Evolutionary conservation across 1,284 basidiomycete genomes (phyloP).

Genomic region (Tilletiopsis washingtonensis): DNA sequence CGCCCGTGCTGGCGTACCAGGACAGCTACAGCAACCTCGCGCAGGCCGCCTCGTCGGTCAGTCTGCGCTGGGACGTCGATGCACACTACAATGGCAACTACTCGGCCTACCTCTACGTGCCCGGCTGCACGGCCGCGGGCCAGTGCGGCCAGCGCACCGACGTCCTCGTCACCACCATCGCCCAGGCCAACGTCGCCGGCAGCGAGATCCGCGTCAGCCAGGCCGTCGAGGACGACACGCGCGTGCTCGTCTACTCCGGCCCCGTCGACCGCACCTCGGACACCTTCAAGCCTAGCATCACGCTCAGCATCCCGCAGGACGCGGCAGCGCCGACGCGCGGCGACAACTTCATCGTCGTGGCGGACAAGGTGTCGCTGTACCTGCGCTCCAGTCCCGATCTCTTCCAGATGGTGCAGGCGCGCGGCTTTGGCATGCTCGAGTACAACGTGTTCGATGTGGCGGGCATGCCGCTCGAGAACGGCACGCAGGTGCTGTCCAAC

Average conservation of each 20-base stretch:
- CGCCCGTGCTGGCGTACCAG: slow-evolving; percentile 63
- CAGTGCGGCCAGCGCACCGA: slow-evolving; percentile 74
- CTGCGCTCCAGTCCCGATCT: slow-evolving; percentile 32
- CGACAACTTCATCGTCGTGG: slow-evolving; percentile 69
- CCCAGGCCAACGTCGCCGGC: slow-evolving; percentile 58
- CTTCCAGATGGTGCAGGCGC: slow-evolving; percentile 12
- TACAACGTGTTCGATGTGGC: slow-evolving; percentile 29
- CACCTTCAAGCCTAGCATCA: slow-evolving; percentile 25
- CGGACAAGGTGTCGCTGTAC: slow-evolving; percentile 51
- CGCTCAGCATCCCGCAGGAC: slow-evolving; percentile 30
- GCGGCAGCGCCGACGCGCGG: slow-evolving; percentile 56
- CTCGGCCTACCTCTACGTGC: slow-evolving; percentile 72
- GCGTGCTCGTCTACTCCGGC: slow-evolving; percentile 67
- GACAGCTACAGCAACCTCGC: slow-evolving; percentile 61
- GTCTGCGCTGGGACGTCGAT: slow-evolving; percentile 65
- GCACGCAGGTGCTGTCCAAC: slow-evolving; percentile 55
- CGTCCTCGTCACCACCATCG: slow-evolving; percentile 75
- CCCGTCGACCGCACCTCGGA: slow-evolving; percentile 56
- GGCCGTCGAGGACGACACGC: slow-evolving; percentile 61
- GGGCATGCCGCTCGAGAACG: slow-evolving; percentile 30
- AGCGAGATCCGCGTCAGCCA: slow-evolving; percentile 56
- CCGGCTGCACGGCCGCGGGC: slow-evolving; percentile 72
- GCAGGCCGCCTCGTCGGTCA: slow-evolving; percentile 55
- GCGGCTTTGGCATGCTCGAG: slow-evolving; percentile 32
- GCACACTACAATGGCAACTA: slow-evolving; percentile 81